Percentiles rank a stretch among this genome's conserved stretches.
These are phyloP conservation scores for Beauveria sp. DNA, from an alignment of 2,329 filamentous ascomycete genomes.

Conservation along the genomic window DNA sequence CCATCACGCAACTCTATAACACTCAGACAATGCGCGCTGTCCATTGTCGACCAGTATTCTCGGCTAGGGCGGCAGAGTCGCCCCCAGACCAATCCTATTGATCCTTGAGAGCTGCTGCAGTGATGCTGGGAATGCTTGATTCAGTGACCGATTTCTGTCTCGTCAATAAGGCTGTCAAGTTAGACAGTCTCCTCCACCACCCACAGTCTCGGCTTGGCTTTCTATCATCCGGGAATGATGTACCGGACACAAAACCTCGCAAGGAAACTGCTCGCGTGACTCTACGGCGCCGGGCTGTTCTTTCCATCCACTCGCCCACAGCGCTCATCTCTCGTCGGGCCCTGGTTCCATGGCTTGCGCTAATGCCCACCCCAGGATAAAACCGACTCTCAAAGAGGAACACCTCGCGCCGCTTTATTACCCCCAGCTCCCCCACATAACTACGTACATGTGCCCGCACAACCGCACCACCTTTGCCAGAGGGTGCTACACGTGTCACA, in stretches of 20 bases:
- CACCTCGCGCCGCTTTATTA: too few species aligned
- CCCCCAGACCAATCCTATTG: not conserved
- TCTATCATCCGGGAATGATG: not conserved
- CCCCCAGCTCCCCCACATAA: too few species aligned
- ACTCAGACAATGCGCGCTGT: not conserved
- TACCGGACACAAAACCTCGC: not conserved
- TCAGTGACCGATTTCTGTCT: not conserved
- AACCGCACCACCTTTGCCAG: too few species aligned
- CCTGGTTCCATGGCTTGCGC: not conserved
- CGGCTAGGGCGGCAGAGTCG: not conserved
- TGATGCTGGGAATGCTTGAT: not conserved
- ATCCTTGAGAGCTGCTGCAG: not conserved
- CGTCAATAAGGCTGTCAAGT: not conserved
- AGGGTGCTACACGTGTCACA: too few species aligned
- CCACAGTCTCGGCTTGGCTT: not conserved
- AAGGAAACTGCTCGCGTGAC: slow-evolving; percentile 12
- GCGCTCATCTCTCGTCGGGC: not conserved
- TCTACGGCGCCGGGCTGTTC: not conserved
- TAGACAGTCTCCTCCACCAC: not conserved
- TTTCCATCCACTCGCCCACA: not conserved
- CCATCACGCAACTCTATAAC: not conserved
- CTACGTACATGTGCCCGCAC: too few species aligned
- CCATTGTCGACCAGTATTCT: not conserved
- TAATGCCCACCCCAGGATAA: not conserved
- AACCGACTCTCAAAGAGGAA: too few species aligned